These are phyloP conservation scores for Penicillium sp. DNA, from an alignment of 2,329 filamentous ascomycete genomes.

Conservation along the genomic window DNA sequence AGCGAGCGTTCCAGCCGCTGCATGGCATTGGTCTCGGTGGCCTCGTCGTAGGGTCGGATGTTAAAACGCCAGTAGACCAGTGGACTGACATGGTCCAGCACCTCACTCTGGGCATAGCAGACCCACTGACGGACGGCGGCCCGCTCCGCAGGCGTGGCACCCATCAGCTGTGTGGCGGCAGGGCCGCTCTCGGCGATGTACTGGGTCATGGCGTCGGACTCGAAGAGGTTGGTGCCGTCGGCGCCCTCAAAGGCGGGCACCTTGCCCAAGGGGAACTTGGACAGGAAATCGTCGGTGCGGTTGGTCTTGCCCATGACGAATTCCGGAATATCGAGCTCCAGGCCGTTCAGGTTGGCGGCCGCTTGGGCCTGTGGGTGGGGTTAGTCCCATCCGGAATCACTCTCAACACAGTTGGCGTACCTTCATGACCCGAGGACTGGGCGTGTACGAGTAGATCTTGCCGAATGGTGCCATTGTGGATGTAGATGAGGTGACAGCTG, in stretches of 20 bases:
- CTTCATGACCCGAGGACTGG: slow-evolving; percentile 25
- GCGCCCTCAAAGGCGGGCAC: slow-evolving; percentile 50
- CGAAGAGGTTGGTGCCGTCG: slow-evolving; percentile 48
- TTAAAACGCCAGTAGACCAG: slow-evolving; percentile 24
- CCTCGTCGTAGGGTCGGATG: slow-evolving; percentile 19
- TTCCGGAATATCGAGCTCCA: slow-evolving; percentile 28
- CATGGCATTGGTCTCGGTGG: slow-evolving; percentile 16
- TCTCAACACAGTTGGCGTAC: not conserved
- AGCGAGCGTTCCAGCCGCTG: slow-evolving; percentile 22
- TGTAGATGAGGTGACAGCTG: slow-evolving; percentile 9
- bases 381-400: not conserved
- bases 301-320: slow-evolving; percentile 47
- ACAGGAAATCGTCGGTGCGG: slow-evolving; percentile 45
- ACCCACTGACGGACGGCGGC: slow-evolving; percentile 50
- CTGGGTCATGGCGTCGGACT: slow-evolving; percentile 49
- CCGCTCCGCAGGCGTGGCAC: slow-evolving; percentile 40
- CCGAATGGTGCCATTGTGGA: slow-evolving; percentile 26
- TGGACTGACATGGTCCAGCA: slow-evolving; percentile 16
- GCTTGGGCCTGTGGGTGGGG: slow-evolving; percentile 27
- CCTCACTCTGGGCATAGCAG: slow-evolving; percentile 40
- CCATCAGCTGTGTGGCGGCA: slow-evolving; percentile 46
- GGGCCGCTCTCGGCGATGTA: slow-evolving; percentile 50
- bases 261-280: slow-evolving; percentile 55
- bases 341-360: slow-evolving; percentile 37
- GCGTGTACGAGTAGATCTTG: slow-evolving; percentile 22